A percentile compares a stretch with the other conserved stretches of the same genome.
phyloP scores from a whole-genome alignment of 1,284 basidiomycete species.

The Boletellus sp. region DNA sequence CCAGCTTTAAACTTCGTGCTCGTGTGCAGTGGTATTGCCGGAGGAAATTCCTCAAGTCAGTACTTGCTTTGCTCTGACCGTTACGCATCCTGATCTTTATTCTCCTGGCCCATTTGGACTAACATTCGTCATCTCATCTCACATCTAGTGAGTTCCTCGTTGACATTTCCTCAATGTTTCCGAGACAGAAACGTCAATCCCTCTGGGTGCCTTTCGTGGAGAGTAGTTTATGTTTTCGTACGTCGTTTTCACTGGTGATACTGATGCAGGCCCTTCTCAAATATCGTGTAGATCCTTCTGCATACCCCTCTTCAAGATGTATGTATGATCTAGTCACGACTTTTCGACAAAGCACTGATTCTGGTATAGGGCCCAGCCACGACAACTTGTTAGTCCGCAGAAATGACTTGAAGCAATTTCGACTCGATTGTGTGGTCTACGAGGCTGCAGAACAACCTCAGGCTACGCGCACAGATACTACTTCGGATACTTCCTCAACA shows the following conservation, averaged over 20 bases:
- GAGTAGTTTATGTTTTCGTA: conserved; percentile 21
- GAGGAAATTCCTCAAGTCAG: conserved; percentile 17
- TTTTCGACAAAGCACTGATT: neutral
- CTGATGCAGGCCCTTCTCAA: neutral
- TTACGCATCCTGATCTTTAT: neutral
- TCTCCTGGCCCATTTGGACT: neutral
- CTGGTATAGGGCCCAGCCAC: conserved; percentile 19
- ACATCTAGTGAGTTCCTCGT: conserved; percentile 15
- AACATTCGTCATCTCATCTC: neutral
- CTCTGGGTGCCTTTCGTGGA: conserved; percentile 23
- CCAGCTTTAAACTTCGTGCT: neutral
- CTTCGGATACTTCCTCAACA: neutral
- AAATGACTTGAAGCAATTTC: conserved; percentile 13
- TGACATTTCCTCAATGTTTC: neutral
- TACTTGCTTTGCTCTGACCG: neutral
- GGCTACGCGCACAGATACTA: neutral
- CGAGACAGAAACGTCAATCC: neutral
- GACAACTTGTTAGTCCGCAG: conserved; percentile 15
- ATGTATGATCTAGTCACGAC: neutral
- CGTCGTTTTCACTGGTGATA: neutral
- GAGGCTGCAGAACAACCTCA: neutral
- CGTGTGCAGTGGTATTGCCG: conserved; percentile 21
- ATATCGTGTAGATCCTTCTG: conserved; percentile 2
- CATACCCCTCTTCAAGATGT: neutral
- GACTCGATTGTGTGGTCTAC: conserved; percentile 6